A percentile compares a stretch with the other conserved stretches of the same genome.
phyloP scores from a whole-genome alignment of 2,329 filamentous ascomycete genomes.

The Hymenoscyphus fructigenus region DNA sequence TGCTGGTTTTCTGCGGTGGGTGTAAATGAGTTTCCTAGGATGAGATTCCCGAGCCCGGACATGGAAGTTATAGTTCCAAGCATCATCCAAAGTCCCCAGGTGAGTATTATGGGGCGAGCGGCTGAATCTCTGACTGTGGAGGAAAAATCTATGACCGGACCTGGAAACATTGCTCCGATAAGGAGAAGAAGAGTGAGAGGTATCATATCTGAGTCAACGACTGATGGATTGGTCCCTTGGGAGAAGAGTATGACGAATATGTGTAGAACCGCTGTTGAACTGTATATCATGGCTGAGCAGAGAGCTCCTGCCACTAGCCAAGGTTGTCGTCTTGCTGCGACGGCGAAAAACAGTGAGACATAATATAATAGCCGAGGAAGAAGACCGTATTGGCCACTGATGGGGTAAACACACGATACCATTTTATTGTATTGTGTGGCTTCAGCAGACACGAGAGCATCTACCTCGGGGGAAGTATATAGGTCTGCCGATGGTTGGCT shows the following conservation, averaged over 20 bases:
- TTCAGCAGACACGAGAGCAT: background rate
- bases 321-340: background rate
- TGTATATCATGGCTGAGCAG: background rate
- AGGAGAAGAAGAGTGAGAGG: background rate
- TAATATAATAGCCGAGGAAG: background rate
- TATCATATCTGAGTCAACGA: background rate
- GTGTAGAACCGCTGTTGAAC: background rate
- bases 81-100: background rate
- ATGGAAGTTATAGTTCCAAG: background rate
- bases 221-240: background rate
- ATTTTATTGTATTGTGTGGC: background rate
- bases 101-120: background rate
- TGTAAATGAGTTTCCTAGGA: background rate
- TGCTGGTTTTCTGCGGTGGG: background rate
- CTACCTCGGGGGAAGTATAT: background rate
- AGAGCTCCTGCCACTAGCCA: background rate
- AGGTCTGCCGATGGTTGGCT: no score
- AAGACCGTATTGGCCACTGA: background rate
- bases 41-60: background rate
- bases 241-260: background rate
- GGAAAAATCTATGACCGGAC: background rate
- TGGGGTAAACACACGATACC: background rate
- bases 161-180: background rate
- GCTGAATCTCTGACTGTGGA: background rate
- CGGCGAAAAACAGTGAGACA: background rate